phyloP scores from a whole-genome alignment of 768 basidiomycete genomes.

The Pleurotus ostreatus region DNA sequence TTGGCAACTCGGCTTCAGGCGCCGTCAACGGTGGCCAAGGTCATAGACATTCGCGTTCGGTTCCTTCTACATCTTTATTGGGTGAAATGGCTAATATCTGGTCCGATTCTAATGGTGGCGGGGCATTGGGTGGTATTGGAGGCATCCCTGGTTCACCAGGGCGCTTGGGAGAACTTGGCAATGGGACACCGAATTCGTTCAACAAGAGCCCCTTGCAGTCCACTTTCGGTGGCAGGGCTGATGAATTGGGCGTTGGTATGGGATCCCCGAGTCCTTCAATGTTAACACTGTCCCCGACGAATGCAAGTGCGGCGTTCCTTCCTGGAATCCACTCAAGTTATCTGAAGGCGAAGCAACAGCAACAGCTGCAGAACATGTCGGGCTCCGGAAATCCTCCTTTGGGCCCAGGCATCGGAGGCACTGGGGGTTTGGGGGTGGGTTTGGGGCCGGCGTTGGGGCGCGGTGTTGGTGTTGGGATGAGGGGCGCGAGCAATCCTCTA shows the following conservation, averaged over 20 bases:
- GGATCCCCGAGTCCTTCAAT: constrained; percentile 13
- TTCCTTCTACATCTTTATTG: constrained; percentile 72
- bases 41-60: constrained; percentile 80
- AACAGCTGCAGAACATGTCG: not conserved
- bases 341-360: constrained; percentile 39
- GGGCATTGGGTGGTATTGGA: constrained; percentile 12
- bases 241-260: constrained; percentile 39
- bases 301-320: constrained; percentile 80
- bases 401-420: constrained; percentile 2
- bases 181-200: constrained; percentile 15
- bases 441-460: constrained; percentile 13
- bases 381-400: not conserved
- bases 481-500: constrained; percentile 26
- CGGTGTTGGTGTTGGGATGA: constrained; percentile 20
- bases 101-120: constrained; percentile 47
- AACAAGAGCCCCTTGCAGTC: constrained; percentile 1
- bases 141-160: constrained; percentile 28
- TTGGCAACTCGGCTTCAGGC: constrained; percentile 18
- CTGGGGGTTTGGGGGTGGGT: not conserved
- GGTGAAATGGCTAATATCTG: constrained; percentile 80
- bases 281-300: constrained; percentile 45
- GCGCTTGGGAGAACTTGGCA: constrained; percentile 20
- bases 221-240: constrained; percentile 21
- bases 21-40: constrained; percentile 25
- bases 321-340: constrained; percentile 69